These are phyloP conservation scores for Lachnellula arida DNA, from an alignment of 2,329 filamentous ascomycete genomes.

Conservation along the genomic window DNA sequence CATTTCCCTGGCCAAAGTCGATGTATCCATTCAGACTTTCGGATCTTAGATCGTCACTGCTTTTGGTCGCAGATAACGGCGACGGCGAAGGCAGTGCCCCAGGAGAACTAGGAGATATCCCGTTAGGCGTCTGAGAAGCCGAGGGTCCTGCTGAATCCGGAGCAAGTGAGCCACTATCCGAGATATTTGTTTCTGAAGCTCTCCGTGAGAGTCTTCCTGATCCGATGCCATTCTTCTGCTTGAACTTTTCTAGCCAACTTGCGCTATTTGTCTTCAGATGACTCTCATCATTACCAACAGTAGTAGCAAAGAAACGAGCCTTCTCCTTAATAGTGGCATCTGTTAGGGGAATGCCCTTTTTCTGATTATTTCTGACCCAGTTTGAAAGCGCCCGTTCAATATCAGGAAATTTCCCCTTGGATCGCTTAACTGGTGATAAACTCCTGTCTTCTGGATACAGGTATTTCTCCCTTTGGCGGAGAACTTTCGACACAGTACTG, in stretches of 20 bases:
- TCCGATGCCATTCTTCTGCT: slow-evolving; percentile 59
- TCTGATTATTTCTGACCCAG: slow-evolving; percentile 79
- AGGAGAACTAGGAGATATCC: slow-evolving; percentile 70
- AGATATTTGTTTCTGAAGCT: slow-evolving; percentile 66
- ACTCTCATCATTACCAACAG: slow-evolving; percentile 65
- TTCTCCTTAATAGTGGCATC: slow-evolving; percentile 84
- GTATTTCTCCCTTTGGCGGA: slow-evolving; percentile 93
- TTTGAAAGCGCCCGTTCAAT: slow-evolving; percentile 87
- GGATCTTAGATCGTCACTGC: slow-evolving; percentile 62
- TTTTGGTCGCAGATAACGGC: slow-evolving; percentile 60
- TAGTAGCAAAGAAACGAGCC: slow-evolving; percentile 73
- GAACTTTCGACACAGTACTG: slow-evolving; percentile 97
- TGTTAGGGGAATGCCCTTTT: slow-evolving; percentile 66
- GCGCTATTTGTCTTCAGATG: slow-evolving; percentile 66
- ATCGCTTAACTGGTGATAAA: slow-evolving; percentile 73
- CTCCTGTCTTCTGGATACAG: slow-evolving; percentile 75
- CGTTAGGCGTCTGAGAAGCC: slow-evolving; percentile 56
- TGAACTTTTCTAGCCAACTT: slow-evolving; percentile 92
- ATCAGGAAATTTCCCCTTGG: slow-evolving; percentile 82
- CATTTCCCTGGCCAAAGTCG: slow-evolving; percentile 50
- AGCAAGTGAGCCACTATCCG: slow-evolving; percentile 57
- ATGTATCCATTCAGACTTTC: slow-evolving; percentile 53
- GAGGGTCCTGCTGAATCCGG: slow-evolving; percentile 50
- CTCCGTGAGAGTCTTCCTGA: slow-evolving; percentile 45
- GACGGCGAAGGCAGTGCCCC: slow-evolving; percentile 60